Evolutionary conservation across 2,329 filamentous ascomycete genomes (phyloP).

Genomic region (Fusarium scirpi): DNA sequence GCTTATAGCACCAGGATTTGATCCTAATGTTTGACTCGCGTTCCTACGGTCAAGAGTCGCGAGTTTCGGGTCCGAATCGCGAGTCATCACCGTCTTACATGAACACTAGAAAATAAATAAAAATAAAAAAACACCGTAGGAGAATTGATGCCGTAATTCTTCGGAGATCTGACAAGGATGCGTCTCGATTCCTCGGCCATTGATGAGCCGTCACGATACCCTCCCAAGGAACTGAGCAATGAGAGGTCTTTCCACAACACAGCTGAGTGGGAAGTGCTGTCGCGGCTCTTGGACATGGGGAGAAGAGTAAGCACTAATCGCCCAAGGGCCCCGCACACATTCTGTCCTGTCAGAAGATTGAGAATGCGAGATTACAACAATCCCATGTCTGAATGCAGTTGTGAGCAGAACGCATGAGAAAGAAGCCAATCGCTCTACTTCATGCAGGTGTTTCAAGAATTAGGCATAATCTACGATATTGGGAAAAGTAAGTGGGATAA

Average conservation of each 20-base stretch:
- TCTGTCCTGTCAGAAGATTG: conserved; percentile 9
- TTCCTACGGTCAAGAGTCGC: neutral
- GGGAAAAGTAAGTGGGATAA: neutral
- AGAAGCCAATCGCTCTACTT: neutral
- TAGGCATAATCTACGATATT: conserved; percentile 2
- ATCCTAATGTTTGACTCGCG: neutral
- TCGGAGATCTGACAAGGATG: conserved; percentile 22
- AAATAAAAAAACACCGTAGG: neutral
- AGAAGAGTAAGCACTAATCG: conserved; percentile 34
- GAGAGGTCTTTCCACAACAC: neutral
- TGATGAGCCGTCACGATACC: conserved; percentile 18
- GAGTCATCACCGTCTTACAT: conserved; percentile 4
- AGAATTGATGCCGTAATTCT: conserved; percentile 10
- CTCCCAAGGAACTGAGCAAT: conserved; percentile 32
- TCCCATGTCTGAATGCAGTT: conserved; percentile 7
- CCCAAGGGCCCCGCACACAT: conserved; percentile 19
- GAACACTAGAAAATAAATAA: conserved; percentile 3
- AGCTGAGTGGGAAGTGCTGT: conserved; percentile 8
- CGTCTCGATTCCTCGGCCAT: conserved; percentile 7
- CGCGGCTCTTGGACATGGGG: conserved; percentile 15
- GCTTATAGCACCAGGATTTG: neutral
- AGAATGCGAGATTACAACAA: conserved; percentile 26
- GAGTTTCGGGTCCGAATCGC: conserved; percentile 18
- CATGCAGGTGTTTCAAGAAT: conserved; percentile 22
- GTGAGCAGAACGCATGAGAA: neutral